A percentile compares a stretch with the other conserved stretches of the same genome.
Conservation (phyloP, 768 basidiomycete species). For the Mycena metata region DNA sequence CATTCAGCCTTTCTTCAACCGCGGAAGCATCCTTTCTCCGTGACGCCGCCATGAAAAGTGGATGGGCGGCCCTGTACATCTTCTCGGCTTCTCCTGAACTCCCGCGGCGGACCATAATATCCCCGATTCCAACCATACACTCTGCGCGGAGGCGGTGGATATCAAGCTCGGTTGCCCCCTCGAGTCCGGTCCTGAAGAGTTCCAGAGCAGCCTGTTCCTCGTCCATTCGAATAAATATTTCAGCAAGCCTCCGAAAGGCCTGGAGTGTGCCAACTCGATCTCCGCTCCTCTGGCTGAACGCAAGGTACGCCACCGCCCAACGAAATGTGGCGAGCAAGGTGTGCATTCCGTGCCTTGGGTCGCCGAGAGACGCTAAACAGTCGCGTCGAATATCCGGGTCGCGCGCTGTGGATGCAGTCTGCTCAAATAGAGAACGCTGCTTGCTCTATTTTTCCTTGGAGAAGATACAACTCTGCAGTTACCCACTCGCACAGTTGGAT, state of each 20-base stretch:
- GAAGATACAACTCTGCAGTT: neutral
- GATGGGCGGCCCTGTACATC: too few relatives aligned
- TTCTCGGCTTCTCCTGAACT: too few relatives aligned
- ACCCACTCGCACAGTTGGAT: neutral
- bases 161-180: neutral
- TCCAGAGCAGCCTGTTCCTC: neutral
- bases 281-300: neutral
- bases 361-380: neutral
- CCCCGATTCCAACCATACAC: conserved; percentile 10
- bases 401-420: neutral
- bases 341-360: neutral
- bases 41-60: too few relatives aligned
- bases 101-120: neutral
- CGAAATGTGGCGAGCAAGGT: neutral
- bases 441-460: neutral
- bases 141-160: conserved; percentile 5
- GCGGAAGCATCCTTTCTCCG: too few relatives aligned
- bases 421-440: neutral
- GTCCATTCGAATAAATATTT: neutral
- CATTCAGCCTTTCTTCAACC: too few relatives aligned
- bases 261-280: neutral
- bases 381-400: neutral
- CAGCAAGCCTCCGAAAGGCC: conserved; percentile 4
- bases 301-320: neutral
- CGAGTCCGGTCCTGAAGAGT: neutral